These are phyloP conservation scores for Collybia nuda DNA, from an alignment of 768 basidiomycete species.

Conservation along the genomic window DNA sequence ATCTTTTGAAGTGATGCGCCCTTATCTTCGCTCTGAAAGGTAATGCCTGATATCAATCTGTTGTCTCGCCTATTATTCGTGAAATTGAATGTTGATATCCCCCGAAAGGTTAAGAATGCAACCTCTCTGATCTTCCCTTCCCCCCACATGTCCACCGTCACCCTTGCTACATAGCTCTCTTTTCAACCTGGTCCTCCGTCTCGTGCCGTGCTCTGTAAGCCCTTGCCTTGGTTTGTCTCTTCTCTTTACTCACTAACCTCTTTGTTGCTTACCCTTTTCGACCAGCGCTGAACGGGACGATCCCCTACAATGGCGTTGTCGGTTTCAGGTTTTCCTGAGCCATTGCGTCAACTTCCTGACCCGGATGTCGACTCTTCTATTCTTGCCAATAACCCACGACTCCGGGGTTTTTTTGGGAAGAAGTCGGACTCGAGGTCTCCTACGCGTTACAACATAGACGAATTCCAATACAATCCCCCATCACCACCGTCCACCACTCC, in stretches of 20 bases:
- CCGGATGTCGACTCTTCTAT: constrained; percentile 6
- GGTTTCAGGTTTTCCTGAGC: constrained; percentile 36
- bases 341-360: constrained; percentile 21
- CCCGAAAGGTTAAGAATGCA: constrained; percentile 14
- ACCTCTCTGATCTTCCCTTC: constrained; percentile 8
- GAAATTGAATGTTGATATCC: not conserved
- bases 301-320: constrained; percentile 27
- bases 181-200: not conserved
- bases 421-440: constrained; percentile 15
- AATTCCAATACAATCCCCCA: constrained; percentile 10
- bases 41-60: constrained; percentile 12
- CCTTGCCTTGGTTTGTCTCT: not conserved
- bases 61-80: constrained; percentile 1
- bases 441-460: constrained; percentile 14
- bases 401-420: constrained; percentile 26
- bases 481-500: constrained; percentile 9
- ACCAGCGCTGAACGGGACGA: not conserved
- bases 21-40: constrained; percentile 1
- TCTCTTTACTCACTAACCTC: not conserved
- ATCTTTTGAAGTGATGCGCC: not conserved
- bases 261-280: no score
- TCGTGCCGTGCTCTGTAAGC: not conserved
- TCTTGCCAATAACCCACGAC: constrained; percentile 10
- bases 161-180: not conserved
- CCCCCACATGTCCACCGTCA: not conserved